These are phyloP conservation scores for Balansia obtecta DNA, from an alignment of 2,329 filamentous ascomycete species.

Conservation along the genomic window DNA sequence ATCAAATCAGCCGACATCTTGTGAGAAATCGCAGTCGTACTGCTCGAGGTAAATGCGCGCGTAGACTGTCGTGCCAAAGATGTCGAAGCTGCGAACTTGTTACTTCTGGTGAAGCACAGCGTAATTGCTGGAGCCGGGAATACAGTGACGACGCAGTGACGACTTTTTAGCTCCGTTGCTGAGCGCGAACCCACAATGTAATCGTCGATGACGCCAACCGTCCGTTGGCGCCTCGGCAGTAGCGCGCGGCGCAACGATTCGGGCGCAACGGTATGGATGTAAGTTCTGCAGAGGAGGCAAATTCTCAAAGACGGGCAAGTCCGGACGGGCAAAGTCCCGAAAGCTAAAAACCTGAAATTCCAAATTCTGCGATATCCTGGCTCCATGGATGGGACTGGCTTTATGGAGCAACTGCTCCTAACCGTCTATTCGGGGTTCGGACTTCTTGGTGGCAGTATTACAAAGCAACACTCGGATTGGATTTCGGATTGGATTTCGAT, in stretches of 20 bases:
- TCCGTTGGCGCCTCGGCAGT: background rate
- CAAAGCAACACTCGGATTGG: too few relatives aligned
- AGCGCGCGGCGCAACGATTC: background rate
- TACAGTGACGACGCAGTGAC: background rate
- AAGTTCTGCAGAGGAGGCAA: background rate
- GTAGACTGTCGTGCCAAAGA: background rate
- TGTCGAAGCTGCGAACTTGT: background rate
- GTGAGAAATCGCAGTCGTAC: constrained; percentile 9
- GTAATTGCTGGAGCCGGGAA: background rate
- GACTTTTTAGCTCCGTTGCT: background rate
- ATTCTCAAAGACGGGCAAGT: background rate
- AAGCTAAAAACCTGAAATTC: background rate
- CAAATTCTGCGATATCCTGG: background rate
- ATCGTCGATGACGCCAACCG: constrained; percentile 4
- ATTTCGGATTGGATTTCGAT: too few relatives aligned
- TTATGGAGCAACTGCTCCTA: too few relatives aligned
- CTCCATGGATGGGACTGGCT: background rate
- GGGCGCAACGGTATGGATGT: background rate
- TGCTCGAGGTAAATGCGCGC: constrained; percentile 8
- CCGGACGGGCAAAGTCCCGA: background rate
- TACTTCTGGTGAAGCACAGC: too few relatives aligned
- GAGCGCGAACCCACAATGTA: background rate
- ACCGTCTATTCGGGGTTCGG: too few relatives aligned
- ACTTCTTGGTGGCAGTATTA: too few relatives aligned
- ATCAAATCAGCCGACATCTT: constrained; percentile 52